A percentile compares a stretch with the other conserved stretches of the same genome.
Evolutionary conservation across 2,329 filamentous ascomycete species (phyloP).

Genomic region (Calonectria crousiana): DNA sequence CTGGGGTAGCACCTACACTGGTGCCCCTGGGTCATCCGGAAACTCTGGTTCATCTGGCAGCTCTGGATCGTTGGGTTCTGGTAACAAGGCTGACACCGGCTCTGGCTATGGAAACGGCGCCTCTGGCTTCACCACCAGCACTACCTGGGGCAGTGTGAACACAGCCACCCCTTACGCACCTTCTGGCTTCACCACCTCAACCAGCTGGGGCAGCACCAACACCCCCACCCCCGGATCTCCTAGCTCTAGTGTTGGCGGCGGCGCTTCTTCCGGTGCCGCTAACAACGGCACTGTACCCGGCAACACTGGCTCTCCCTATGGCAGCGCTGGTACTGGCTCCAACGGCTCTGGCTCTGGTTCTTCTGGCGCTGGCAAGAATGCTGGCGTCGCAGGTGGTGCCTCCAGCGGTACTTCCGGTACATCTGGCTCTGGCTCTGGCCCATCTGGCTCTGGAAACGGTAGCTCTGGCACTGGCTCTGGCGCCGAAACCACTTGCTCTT

Average conservation of each 20-base stretch:
- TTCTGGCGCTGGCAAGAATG: background rate
- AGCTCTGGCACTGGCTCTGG: background rate
- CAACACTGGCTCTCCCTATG: background rate
- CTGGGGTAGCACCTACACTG: background rate
- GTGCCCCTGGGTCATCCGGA: background rate
- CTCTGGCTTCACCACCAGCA: background rate
- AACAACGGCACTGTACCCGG: background rate
- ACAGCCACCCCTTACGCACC: background rate
- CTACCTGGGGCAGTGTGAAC: background rate
- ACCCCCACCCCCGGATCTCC: background rate
- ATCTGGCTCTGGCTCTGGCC: background rate
- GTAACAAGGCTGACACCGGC: background rate
- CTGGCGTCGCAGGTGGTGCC: background rate
- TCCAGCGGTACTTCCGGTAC: background rate
- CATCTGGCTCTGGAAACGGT: no score
- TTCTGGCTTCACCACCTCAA: background rate
- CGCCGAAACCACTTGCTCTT: background rate
- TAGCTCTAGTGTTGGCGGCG: background rate
- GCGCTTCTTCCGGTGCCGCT: background rate
- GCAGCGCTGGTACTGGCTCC: background rate
- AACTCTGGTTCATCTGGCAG: background rate
- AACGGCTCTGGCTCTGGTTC: background rate
- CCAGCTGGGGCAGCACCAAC: background rate
- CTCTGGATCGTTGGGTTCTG: background rate
- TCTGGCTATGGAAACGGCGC: background rate